Conservation (phyloP, 2,329 filamentous ascomycete species). For the Aureobasidium sp. region DNA sequence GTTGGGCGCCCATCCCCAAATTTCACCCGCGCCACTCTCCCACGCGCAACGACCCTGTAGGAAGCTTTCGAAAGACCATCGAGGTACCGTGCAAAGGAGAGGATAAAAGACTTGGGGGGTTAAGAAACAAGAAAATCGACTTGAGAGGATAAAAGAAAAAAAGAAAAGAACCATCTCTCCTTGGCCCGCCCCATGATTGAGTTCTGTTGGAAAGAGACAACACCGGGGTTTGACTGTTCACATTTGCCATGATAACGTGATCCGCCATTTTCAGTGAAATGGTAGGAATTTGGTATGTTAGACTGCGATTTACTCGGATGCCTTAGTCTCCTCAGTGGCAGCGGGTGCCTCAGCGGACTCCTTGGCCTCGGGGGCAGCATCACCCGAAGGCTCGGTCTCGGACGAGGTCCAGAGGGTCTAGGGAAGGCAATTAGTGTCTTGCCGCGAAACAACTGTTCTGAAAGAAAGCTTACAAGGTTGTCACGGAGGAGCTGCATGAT, state of each 20-base stretch:
- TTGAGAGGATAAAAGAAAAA: slow-evolving; percentile 2
- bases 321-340: slow-evolving; percentile 41
- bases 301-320: slow-evolving; percentile 29
- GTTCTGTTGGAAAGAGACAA: slow-evolving; percentile 11
- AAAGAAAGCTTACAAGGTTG: slow-evolving; percentile 60
- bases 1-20: slow-evolving; percentile 7
- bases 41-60: background rate
- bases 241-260: slow-evolving; percentile 13
- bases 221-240: slow-evolving; percentile 10
- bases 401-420: slow-evolving; percentile 99
- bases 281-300: background rate
- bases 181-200: slow-evolving; percentile 10
- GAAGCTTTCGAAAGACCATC: background rate
- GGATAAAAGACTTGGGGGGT: slow-evolving; percentile 1
- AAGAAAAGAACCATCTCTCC: slow-evolving; percentile 11
- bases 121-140: slow-evolving; percentile 1
- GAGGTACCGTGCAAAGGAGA: slow-evolving; percentile 4
- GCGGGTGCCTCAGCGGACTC: slow-evolving; percentile 42
- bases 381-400: slow-evolving; percentile 75
- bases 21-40: slow-evolving; percentile 3
- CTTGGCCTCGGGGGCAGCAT: slow-evolving; percentile 36
- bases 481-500: slow-evolving; percentile 98
- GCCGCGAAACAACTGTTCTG: background rate
- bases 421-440: slow-evolving; percentile 19
- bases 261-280: slow-evolving; percentile 7